Conservation (phyloP, 2,329 filamentous ascomycete species). For the Colletotrichum falcatum region DNA sequence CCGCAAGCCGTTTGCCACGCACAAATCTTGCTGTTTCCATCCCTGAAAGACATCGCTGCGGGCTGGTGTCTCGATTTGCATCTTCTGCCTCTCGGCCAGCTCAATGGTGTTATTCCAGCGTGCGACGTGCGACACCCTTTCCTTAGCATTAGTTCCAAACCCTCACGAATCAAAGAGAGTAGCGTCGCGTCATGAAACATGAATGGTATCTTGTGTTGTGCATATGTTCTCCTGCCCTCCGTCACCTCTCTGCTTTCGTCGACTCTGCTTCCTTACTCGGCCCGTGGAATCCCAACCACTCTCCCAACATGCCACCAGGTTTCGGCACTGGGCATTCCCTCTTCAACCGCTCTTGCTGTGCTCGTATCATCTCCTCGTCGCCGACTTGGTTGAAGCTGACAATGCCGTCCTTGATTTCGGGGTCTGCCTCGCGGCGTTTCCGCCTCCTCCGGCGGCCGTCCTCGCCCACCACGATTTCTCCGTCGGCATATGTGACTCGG, state of each 20-base stretch:
- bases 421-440: constrained; percentile 51
- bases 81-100: background rate
- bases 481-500: constrained; percentile 80
- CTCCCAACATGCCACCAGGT: constrained; percentile 81
- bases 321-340: constrained; percentile 95
- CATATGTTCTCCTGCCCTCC: constrained; percentile 27
- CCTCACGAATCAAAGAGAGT: background rate
- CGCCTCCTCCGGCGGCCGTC: constrained; percentile 59
- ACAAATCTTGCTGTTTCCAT: background rate
- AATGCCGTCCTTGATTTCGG: constrained; percentile 59
- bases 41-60: no score
- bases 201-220: constrained; percentile 39
- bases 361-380: constrained; percentile 50
- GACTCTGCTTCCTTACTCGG: constrained; percentile 32
- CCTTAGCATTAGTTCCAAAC: background rate
- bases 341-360: constrained; percentile 57
- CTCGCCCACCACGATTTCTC: constrained; percentile 61
- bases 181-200: constrained; percentile 4
- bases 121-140: background rate
- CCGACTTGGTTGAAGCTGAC: constrained; percentile 60
- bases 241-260: constrained; percentile 25
- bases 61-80: no score
- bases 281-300: constrained; percentile 76
- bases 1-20: background rate
- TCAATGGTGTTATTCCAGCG: background rate